Conservation (phyloP, 345 rosid genomes). For the Citrus mangshanensis region DNA sequence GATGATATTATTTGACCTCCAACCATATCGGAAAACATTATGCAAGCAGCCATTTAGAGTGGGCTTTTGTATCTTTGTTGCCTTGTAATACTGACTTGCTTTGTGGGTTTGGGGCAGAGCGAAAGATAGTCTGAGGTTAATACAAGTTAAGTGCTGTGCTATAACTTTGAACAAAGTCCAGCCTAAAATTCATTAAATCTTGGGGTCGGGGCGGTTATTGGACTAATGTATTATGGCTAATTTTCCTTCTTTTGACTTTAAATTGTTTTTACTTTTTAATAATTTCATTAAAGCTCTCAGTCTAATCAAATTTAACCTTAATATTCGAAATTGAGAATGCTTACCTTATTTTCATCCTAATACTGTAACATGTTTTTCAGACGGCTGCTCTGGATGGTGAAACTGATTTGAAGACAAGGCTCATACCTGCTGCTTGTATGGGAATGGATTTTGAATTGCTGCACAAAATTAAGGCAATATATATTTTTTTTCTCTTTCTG, state of each 20-base stretch:
- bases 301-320: background rate
- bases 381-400: slow-evolving; percentile 97
- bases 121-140: background rate
- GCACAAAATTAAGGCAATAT: slow-evolving; percentile 84
- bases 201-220: background rate
- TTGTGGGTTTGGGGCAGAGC: background rate
- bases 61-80: background rate
- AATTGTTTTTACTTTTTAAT: background rate
- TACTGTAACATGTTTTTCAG: slow-evolving; percentile 43
- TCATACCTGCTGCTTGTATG: slow-evolving; percentile 81
- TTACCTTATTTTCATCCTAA: slow-evolving; percentile 9
- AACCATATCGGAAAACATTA: background rate
- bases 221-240: no score
- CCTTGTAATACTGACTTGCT: background rate
- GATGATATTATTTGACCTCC: slow-evolving; percentile 1
- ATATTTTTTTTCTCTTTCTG: background rate
- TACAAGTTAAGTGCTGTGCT: background rate
- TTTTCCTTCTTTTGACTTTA: background rate
- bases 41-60: background rate
- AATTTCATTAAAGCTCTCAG: background rate
- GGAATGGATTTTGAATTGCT: slow-evolving; percentile 85
- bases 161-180: background rate
- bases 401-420: slow-evolving; percentile 93
- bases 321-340: background rate
- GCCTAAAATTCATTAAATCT: background rate